Evolutionary conservation across 192 early-diverging fungal species (phyloP), one percentile per base, ranked within the genome.

Genomic region (Backusella circina): DNA sequence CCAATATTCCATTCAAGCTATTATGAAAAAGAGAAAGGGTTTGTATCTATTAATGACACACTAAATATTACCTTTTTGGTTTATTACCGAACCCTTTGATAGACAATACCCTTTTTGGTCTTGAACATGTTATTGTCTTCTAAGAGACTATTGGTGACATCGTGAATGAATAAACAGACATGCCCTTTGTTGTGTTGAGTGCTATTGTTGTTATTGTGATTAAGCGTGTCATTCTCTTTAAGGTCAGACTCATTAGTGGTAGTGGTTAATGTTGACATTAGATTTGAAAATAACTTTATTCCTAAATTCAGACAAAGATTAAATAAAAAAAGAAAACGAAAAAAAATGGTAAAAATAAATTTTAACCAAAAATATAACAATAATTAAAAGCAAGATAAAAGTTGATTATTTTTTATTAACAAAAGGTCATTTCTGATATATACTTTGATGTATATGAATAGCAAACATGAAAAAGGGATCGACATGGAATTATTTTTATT

Each of bases 1-100:
- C 51, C 21, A 73, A 23, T 35, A 73, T 73, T 23, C 71, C 71
- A 21, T 73, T 73, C n/a, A 73, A 35, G 10, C 71, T 73, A 73
- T n/a, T 23, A 15, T 36, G 9, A 37, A 33, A 18, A 67, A 51
- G 47, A 21, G n/a, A 51, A 51, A 57, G 16, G 12, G 51, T 26
- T 26, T 26, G 23, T 26, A 57, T 57, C 23, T 26, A 23, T 57
- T 57, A 57, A 57, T 57, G 9, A 26, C 51, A 57, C 51, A 57
- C 54, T 61, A 61, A 61, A 30, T 61, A 61, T 61, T 61, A 12
- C 54, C 54, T 26, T 61, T 61, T 61, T 61, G 54, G 54, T 13
- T 12, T 26, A 61, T 61, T 61, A 61, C 54, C 54, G 54, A 28
- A 61, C 54, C 54, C 54, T 61, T 61, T 61, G 54, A 61, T 61